Conservation (phyloP, 257 asterid species). For the Haberlea rhodopensis region DNA sequence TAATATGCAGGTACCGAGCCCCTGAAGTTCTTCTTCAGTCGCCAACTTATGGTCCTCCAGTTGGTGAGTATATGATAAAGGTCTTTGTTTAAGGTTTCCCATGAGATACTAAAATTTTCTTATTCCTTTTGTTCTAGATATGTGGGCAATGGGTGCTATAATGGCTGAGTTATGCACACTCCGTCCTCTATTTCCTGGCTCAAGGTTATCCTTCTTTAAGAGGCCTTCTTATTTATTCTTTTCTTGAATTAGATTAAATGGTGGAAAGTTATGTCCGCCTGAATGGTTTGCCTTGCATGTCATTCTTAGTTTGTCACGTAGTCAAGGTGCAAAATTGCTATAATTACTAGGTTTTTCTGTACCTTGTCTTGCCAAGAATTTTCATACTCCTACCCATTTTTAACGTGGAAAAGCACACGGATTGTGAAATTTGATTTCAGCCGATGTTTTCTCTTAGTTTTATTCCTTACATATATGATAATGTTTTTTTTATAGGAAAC, state of each 20-base stretch:
- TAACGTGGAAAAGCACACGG: background rate
- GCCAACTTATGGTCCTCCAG: constrained; percentile 54
- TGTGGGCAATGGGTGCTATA: constrained; percentile 40
- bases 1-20: constrained; percentile 37
- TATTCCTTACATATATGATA: too few relatives aligned
- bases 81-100: background rate
- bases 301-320: background rate
- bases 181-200: constrained; percentile 31
- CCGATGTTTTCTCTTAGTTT: too few relatives aligned
- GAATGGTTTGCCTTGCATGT: background rate
- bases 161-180: constrained; percentile 30
- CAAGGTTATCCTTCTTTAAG: constrained; percentile 5
- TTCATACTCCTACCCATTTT: background rate
- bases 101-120: background rate
- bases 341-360: too few relatives aligned
- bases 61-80: constrained; percentile 27
- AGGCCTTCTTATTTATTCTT: background rate
- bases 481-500: too few relatives aligned
- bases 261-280: background rate
- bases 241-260: background rate
- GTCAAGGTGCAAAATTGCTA: background rate
- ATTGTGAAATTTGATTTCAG: background rate
- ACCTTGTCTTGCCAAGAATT: background rate
- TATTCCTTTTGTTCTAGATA: constrained; percentile 13
- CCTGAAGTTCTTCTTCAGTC: constrained; percentile 73